Evolutionary conservation across 2,329 filamentous ascomycete genomes (phyloP), one percentile per base, ranked within the genome.

Genomic region (Dissoconium aciculare): DNA sequence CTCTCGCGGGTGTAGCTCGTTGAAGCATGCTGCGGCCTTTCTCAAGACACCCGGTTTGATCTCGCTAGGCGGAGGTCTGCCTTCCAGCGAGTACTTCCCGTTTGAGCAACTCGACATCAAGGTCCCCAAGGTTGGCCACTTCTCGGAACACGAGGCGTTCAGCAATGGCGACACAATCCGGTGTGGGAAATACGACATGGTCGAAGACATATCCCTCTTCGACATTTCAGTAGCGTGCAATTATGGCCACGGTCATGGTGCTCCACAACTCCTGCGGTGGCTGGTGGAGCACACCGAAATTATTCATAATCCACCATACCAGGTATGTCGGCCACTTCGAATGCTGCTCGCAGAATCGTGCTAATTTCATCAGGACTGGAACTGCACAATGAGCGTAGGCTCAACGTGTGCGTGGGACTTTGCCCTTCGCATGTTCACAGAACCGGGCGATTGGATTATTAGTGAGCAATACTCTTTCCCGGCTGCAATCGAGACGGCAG

Each of bases 211-310:
- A 38, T 67, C 67, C 25, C 56, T 64, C 15, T 74, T 56, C 60
- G 89, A 98, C 58, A 70, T 98, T 30, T 73, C 80, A 27, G 82
- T 91, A 39, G 79, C 79, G 1, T 74, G 94, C 53, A 95, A 98
- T 59, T 98, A 98, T 54, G 82, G 80, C 17, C 84, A 93, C 58
- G 76, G 84, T 5, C 74, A 74, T 11, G 89, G 89, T 11, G 73
- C 82, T 8, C 78, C 83, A 3, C 89, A 93, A 58, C 65, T 98
- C 54, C 62, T 94, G 39, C 75, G 89, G 37, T 95, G 80, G 60
- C 66, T 95, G 30, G 91, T 85, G 0, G 89, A 98, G 62, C 89
- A 95, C 58, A 92, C 85, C 0, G 87, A 98, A 59, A 72, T 95
- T 33, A 74, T 93, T 11, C 81, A 83, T 55, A 67, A 72, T 38